These are phyloP conservation scores for Phycomyces nitens DNA, from an alignment of 192 early-diverging fungal species.

Conservation along the genomic window DNA sequence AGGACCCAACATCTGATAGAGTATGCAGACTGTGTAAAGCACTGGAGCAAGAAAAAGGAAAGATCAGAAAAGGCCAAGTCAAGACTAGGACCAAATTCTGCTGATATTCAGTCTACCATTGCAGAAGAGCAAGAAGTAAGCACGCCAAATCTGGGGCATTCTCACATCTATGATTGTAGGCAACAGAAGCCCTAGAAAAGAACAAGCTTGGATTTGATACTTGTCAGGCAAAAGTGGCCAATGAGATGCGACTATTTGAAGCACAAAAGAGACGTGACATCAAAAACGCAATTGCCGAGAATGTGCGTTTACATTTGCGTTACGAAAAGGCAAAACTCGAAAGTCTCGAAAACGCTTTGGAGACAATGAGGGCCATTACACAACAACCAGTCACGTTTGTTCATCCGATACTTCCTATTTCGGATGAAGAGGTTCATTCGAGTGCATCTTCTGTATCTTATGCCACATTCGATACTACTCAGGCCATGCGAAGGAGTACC, in stretches of 20 bases:
- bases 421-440: background rate
- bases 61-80: slow-evolving; percentile 35
- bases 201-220: slow-evolving; percentile 30
- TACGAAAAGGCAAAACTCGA: slow-evolving; percentile 40
- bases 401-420: background rate
- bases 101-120: slow-evolving; percentile 23
- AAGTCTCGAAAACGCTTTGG: slow-evolving; percentile 39
- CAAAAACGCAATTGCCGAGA: slow-evolving; percentile 32
- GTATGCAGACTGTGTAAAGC: slow-evolving; percentile 42
- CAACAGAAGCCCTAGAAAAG: slow-evolving; percentile 17
- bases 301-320: slow-evolving; percentile 33
- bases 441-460: background rate
- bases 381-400: background rate
- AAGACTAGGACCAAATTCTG: slow-evolving; percentile 20
- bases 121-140: slow-evolving; percentile 30
- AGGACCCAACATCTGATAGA: slow-evolving; percentile 46
- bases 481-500: slow-evolving; percentile 10
- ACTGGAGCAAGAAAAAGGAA: slow-evolving; percentile 36
- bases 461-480: background rate
- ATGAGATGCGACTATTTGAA: slow-evolving; percentile 45
- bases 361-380: slow-evolving; percentile 16
- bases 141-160: background rate
- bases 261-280: slow-evolving; percentile 42
- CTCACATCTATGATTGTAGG: slow-evolving; percentile 34
- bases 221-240: slow-evolving; percentile 38